Conservation (phyloP, 164 flowering plant species). For the Stephania yunnanensis region DNA sequence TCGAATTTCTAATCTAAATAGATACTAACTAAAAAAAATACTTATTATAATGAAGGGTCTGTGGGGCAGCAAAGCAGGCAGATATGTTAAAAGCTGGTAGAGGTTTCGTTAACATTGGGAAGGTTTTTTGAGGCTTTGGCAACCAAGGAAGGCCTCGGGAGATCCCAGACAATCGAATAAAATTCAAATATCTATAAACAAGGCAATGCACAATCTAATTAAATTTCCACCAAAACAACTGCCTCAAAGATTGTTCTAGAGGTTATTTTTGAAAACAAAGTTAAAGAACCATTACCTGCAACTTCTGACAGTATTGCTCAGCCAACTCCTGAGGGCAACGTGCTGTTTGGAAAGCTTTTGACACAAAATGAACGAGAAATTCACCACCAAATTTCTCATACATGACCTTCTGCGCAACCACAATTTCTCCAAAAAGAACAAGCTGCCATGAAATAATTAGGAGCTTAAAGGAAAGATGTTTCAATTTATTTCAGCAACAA, state of each 20-base stretch:
- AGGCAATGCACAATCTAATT: not conserved
- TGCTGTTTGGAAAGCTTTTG: conserved; percentile 58
- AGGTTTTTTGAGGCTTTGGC: not conserved
- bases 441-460: conserved; percentile 38
- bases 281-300: conserved; percentile 53
- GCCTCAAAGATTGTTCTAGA: not conserved
- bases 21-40: too few relatives aligned
- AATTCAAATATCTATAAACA: not conserved
- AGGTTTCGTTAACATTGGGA: not conserved
- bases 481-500: not conserved
- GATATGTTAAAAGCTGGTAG: too few relatives aligned
- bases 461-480: not conserved
- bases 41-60: too few relatives aligned
- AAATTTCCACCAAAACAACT: not conserved
- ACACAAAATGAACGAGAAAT: conserved; percentile 61
- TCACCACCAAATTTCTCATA: conserved; percentile 90
- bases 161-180: not conserved
- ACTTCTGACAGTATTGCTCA: conserved; percentile 74
- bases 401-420: conserved; percentile 86
- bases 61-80: too few relatives aligned
- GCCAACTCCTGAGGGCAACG: conserved; percentile 79
- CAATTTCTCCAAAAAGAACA: conserved; percentile 87
- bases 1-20: too few relatives aligned
- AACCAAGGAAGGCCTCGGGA: not conserved
- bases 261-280: not conserved